These are phyloP conservation scores for Silene conica DNA, from an alignment of 148 eudicot genomes.

Conservation along the genomic window DNA sequence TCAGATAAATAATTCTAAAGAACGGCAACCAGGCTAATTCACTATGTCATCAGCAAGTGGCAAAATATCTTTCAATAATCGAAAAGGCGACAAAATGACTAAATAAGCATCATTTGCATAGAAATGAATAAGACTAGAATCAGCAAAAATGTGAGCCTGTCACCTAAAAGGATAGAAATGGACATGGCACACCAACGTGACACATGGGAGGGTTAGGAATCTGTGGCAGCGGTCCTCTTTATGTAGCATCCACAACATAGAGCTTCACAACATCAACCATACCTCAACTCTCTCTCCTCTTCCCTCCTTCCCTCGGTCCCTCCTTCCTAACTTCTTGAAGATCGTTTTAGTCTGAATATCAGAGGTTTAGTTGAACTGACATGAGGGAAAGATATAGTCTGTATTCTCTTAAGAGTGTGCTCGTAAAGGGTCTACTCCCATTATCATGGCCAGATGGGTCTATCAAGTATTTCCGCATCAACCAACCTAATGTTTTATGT, in stretches of 20 bases:
- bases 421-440: background rate
- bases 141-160: too few species aligned
- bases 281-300: background rate
- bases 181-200: background rate
- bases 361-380: background rate
- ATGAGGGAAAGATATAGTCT: background rate
- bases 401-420: background rate
- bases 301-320: background rate
- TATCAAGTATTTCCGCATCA: background rate
- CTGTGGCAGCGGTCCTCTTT: background rate
- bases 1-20: too few species aligned
- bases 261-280: background rate
- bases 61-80: too few species aligned
- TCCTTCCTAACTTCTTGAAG: background rate
- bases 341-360: background rate
- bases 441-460: background rate
- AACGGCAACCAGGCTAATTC: too few species aligned
- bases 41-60: too few species aligned
- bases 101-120: too few species aligned
- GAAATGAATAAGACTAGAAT: too few species aligned
- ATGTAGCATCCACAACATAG: background rate
- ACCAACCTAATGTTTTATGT: background rate
- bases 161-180: too few species aligned
- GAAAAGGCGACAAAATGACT: too few species aligned
- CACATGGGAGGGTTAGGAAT: background rate